Conservation (phyloP, 1,284 basidiomycete genomes). For the Rhodotorula sp. region DNA sequence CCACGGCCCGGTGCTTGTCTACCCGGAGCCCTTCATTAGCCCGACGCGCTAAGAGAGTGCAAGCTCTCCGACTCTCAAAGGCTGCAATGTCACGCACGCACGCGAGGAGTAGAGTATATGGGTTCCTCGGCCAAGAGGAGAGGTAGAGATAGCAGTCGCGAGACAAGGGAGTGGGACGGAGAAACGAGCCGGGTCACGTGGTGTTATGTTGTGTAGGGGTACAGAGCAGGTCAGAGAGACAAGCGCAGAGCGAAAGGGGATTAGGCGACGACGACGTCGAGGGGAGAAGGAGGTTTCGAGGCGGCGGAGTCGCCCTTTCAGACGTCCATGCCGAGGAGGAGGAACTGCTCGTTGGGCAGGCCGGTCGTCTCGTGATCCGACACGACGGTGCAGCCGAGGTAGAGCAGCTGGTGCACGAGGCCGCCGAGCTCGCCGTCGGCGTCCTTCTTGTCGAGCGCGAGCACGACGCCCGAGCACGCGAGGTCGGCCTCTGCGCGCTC, state of each 20-base stretch:
- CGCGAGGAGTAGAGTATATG: too few species aligned
- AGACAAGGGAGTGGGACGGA: too few species aligned
- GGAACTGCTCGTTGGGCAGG: constrained; percentile 3
- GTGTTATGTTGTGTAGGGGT: too few species aligned
- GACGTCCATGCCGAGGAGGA: constrained; percentile 16
- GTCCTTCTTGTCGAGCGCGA: constrained; percentile 33
- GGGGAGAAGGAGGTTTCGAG: background rate
- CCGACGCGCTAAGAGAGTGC: too few species aligned
- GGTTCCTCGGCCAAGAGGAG: too few species aligned
- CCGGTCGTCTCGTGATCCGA: constrained; percentile 8
- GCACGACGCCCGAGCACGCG: constrained; percentile 32
- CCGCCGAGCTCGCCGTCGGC: constrained; percentile 23
- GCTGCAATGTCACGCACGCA: too few species aligned
- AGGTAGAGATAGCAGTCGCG: too few species aligned
- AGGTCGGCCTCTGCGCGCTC: constrained; percentile 40
- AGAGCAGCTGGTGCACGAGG: constrained; percentile 36
- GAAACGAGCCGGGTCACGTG: too few species aligned
- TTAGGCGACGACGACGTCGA: background rate
- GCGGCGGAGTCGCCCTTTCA: background rate
- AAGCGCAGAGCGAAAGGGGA: background rate
- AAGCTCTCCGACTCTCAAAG: too few species aligned
- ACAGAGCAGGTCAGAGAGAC: too few species aligned
- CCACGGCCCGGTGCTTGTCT: too few species aligned
- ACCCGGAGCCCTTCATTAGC: too few species aligned
- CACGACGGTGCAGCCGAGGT: constrained; percentile 39